Conservation (phyloP, 129 eudicot species). For the Sambucus nigra region DNA sequence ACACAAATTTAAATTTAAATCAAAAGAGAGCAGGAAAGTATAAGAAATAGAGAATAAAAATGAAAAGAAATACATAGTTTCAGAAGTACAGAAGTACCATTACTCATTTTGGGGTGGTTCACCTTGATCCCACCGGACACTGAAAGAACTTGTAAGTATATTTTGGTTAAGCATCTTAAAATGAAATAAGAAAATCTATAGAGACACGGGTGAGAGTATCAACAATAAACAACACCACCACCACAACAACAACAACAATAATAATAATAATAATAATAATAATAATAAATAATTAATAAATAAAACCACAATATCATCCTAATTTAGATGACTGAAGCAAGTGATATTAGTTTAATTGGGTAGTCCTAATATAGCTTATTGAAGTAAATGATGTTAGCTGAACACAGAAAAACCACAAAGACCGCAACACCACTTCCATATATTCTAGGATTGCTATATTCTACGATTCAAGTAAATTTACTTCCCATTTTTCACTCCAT, state of each 20-base stretch:
- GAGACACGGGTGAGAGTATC: no score
- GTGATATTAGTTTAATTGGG: background rate
- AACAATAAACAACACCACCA: background rate
- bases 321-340: background rate
- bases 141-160: constrained; percentile 62
- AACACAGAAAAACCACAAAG: background rate
- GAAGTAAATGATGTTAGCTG: background rate
- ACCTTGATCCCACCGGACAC: constrained; percentile 96
- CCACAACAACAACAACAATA: background rate
- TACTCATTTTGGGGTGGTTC: constrained; percentile 83
- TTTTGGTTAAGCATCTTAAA: constrained; percentile 13
- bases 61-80: background rate
- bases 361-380: background rate
- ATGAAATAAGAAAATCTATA: background rate
- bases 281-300: no score
- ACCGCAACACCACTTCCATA: no score
- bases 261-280: background rate
- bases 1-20: background rate
- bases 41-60: no score
- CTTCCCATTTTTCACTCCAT: no score
- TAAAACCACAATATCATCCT: no score
- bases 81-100: constrained; percentile 33
- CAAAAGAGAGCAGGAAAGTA: background rate
- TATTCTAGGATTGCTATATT: no score
- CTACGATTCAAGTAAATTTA: no score